These are phyloP conservation scores for Prunus padus DNA, from an alignment of 306 rosid species.

Conservation along the genomic window DNA sequence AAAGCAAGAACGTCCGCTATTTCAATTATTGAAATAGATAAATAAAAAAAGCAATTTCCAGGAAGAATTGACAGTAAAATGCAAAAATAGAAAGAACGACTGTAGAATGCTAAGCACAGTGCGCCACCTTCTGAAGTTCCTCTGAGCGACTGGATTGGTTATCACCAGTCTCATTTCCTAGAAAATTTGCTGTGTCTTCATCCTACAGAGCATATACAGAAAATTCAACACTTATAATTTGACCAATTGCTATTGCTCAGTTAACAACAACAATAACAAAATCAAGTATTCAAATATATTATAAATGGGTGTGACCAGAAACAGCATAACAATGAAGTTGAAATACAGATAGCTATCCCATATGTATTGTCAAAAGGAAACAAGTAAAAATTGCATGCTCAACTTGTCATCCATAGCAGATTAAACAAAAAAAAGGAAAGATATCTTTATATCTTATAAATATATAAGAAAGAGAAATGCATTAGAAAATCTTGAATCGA, in stretches of 20 bases:
- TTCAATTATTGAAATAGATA: neutral
- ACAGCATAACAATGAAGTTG: neutral
- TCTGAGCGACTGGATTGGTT: constrained; percentile 31
- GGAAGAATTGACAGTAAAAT: neutral
- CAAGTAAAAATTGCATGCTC: neutral
- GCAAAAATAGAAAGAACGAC: neutral
- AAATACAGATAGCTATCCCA: neutral
- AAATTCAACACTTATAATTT: neutral
- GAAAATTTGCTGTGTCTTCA: constrained; percentile 41
- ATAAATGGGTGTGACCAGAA: neutral
- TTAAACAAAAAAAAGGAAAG: neutral
- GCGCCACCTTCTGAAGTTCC: constrained; percentile 46
- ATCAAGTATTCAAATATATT: neutral
- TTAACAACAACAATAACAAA: neutral
- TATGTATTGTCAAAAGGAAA: neutral
- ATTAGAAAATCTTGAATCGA: neutral
- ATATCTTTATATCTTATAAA: neutral
- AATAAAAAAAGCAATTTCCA: constrained; percentile 1
- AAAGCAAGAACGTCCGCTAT: constrained; percentile 26
- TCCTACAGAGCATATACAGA: constrained; percentile 39
- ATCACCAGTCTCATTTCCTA: constrained; percentile 52
- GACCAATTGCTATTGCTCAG: neutral
- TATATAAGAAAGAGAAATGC: neutral
- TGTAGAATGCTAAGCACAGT: constrained; percentile 1
- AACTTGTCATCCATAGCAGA: neutral